Percentiles rank a stretch among this genome's conserved stretches.
These are phyloP conservation scores for Mayamaea pseudoterrestris DNA, from an alignment of 108 stramenopile genomes.

Conservation along the genomic window DNA sequence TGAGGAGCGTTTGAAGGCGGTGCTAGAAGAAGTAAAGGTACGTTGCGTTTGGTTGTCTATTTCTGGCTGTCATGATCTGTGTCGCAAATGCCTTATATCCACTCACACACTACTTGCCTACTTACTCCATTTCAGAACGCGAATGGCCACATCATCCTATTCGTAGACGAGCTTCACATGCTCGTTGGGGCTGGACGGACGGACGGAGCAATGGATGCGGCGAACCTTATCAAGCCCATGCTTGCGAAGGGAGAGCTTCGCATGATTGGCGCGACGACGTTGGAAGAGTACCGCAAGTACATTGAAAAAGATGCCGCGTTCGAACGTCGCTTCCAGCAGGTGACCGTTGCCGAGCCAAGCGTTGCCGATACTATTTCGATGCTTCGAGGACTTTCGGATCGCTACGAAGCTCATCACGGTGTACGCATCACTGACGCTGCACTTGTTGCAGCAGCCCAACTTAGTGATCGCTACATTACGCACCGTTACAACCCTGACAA, in stretches of 20 bases:
- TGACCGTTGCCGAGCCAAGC: slow-evolving; percentile 76
- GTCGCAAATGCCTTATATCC: too few species aligned
- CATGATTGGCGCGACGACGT: slow-evolving; percentile 95
- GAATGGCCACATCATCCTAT: slow-evolving; percentile 84
- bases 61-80: too few species aligned
- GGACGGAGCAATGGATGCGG: slow-evolving; percentile 95
- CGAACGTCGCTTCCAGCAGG: slow-evolving; percentile 94
- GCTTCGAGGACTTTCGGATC: slow-evolving; percentile 86
- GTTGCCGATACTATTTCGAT: slow-evolving; percentile 93
- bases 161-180: slow-evolving; percentile 96
- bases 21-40: slow-evolving; percentile 92
- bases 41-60: too few species aligned
- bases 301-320: slow-evolving; percentile 96
- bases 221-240: slow-evolving; percentile 95
- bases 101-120: too few species aligned
- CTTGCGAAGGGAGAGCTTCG: slow-evolving; percentile 92
- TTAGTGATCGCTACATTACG: slow-evolving; percentile 90
- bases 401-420: slow-evolving; percentile 92
- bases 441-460: slow-evolving; percentile 87
- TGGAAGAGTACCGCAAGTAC: slow-evolving; percentile 89
- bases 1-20: slow-evolving; percentile 92
- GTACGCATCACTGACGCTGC: slow-evolving; percentile 86
- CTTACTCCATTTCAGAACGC: too few species aligned
- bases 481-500: slow-evolving; percentile 91
- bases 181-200: slow-evolving; percentile 91